Evolutionary conservation across 2,329 filamentous ascomycete species (phyloP).

Genomic region (Delphinella strobiligena): DNA sequence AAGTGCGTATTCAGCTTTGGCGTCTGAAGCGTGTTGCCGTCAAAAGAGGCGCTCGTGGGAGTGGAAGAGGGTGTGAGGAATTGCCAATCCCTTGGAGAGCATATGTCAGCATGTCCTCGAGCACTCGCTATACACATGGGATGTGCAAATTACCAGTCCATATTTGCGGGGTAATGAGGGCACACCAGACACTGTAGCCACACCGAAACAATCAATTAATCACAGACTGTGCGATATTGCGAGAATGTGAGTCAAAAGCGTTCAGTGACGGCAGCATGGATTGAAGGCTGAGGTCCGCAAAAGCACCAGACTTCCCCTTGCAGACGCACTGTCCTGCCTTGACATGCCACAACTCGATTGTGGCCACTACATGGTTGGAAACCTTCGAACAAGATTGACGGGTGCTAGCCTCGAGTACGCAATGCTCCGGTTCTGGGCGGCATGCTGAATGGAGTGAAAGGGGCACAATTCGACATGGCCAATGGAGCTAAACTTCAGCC

Average conservation of each 20-base stretch:
- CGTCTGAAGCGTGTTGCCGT: conserved; percentile 27
- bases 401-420: not conserved
- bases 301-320: not conserved
- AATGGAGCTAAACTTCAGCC: not conserved
- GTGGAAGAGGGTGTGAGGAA: conserved; percentile 38
- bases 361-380: not conserved
- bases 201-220: not conserved
- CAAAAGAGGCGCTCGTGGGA: conserved; percentile 30
- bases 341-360: not conserved
- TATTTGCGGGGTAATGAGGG: not conserved
- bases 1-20: conserved; percentile 29
- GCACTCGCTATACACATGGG: too few species aligned
- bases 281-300: not conserved
- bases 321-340: not conserved
- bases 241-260: not conserved
- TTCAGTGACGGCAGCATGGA: not conserved
- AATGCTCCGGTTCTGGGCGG: not conserved
- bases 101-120: not conserved
- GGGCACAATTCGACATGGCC: not conserved
- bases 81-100: conserved; percentile 8
- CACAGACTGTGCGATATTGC: not conserved
- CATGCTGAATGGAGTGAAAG: not conserved
- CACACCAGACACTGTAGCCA: not conserved
- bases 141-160: conserved; percentile 3
- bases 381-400: not conserved